Evolutionary conservation across 306 rosid species (phyloP).

Genomic region (Quillaja saponaria): DNA sequence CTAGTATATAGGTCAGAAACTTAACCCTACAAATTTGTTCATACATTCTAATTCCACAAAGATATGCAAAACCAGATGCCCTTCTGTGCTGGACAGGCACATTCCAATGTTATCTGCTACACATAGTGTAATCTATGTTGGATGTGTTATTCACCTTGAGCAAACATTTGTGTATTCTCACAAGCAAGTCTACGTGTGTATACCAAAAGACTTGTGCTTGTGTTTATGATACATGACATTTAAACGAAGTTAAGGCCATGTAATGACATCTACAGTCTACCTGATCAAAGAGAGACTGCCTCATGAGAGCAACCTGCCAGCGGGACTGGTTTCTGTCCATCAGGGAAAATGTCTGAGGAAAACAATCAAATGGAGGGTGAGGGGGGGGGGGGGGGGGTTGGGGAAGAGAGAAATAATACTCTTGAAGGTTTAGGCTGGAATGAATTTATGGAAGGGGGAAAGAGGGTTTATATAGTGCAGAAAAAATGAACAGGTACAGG

Average conservation of each 20-base stretch:
- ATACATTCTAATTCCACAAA: not conserved
- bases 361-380: constrained; percentile 7
- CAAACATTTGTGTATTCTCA: not conserved
- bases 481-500: constrained; percentile 31
- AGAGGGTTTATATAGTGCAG: constrained; percentile 44
- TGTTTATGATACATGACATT: not conserved
- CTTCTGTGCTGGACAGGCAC: no score
- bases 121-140: not conserved
- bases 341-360: not conserved
- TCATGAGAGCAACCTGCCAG: constrained; percentile 56
- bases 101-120: constrained; percentile 2
- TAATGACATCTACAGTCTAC: constrained; percentile 32
- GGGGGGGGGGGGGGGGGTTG: constrained; percentile 6
- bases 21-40: not conserved
- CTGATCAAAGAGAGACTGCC: constrained; percentile 85
- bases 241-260: not conserved
- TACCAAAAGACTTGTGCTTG: not conserved
- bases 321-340: constrained; percentile 64
- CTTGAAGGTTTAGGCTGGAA: constrained; percentile 24
- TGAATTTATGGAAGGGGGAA: constrained; percentile 30
- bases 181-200: not conserved
- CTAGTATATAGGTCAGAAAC: no score
- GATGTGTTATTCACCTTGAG: not conserved
- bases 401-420: not conserved
- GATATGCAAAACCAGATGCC: no score